Evolutionary conservation across 1,284 basidiomycete genomes (phyloP).

Genomic region (Heterobasidion occidentale): DNA sequence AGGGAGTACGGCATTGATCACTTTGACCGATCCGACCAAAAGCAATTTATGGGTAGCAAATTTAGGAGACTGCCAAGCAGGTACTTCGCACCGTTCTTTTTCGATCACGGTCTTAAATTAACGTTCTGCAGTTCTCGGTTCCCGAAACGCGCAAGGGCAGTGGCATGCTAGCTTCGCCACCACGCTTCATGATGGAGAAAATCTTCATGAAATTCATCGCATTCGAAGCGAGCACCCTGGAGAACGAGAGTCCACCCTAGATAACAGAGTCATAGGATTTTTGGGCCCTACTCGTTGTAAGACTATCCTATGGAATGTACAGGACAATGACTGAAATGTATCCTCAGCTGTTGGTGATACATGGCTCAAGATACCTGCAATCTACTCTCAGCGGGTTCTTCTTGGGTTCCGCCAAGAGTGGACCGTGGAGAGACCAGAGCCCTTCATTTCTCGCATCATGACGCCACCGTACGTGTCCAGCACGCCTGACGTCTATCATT

Average conservation of each 20-base stretch:
- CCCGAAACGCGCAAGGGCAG: constrained; percentile 24
- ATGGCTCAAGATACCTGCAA: constrained; percentile 51
- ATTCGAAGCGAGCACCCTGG: constrained; percentile 46
- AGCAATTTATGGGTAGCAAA: constrained; percentile 58
- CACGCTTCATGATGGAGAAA: constrained; percentile 48
- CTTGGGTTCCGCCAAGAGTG: constrained; percentile 40
- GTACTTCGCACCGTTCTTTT: constrained; percentile 21
- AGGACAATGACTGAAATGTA: background rate
- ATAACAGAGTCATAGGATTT: constrained; percentile 54
- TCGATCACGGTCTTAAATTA: background rate
- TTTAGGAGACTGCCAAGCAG: constrained; percentile 58
- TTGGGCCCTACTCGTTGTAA: constrained; percentile 60
- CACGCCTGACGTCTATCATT: constrained; percentile 41
- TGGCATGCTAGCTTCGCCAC: constrained; percentile 40
- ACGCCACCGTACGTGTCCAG: constrained; percentile 57
- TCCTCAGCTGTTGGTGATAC: constrained; percentile 52
- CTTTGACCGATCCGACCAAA: constrained; percentile 42
- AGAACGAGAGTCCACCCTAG: constrained; percentile 39
- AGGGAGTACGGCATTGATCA: constrained; percentile 53
- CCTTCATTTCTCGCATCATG: constrained; percentile 37
- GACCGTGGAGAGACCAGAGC: constrained; percentile 27
- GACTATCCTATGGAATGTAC: constrained; percentile 7
- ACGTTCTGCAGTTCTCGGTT: constrained; percentile 36
- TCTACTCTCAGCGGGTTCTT: constrained; percentile 49
- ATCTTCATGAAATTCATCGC: constrained; percentile 36